Evolutionary conservation across 139 green algal genomes (phyloP), one percentile per base, ranked within the genome.

Genomic region (Parachlorella kessleri): DNA sequence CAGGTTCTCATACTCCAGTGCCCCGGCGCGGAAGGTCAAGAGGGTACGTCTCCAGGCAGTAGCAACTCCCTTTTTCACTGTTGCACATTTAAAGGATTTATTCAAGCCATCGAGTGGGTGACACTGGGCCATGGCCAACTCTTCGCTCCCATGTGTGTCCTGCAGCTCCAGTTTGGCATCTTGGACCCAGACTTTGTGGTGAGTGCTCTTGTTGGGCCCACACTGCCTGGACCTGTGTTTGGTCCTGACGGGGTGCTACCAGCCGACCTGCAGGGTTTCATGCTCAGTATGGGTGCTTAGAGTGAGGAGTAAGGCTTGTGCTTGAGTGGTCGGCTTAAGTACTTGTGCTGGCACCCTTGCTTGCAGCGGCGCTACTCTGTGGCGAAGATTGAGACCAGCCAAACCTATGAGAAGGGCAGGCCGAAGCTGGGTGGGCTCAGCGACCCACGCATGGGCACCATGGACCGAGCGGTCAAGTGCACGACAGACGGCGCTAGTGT

Each of bases 121-220:
- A n/a, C n/a, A n/a, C n/a, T n/a, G n/a, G n/a, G n/a, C n/a, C n/a
- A n/a, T n/a, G n/a, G n/a, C n/a, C n/a, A n/a, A n/a, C n/a, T n/a
- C n/a, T n/a, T n/a, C n/a, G n/a, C n/a, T n/a, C n/a, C n/a, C n/a
- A n/a, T n/a, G n/a, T n/a, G n/a, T n/a, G n/a, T n/a, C n/a, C n/a
- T n/a, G n/a, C n/a, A n/a, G n/a, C n/a, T n/a, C n/a, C 97, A 99
- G 89, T 98, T 99, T 81, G 92, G 93, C 71, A 84, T 99, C 3
- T 90, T 98, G 76, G 92, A 97, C 69, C 96, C 97, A 23, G 97
- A 99, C 78, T 97, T 98, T 82, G 93, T 99, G 75, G 96, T 99
- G 72, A 90, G 96, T 90, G 2, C 2, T 21, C 18, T 40, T 14
- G 32, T 6, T 21, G 18, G 42, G 10, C 10, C 48, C 48, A 18